Base-by-base conservation (phyloP, 1,284 basidiomycete species). In the Ceratobasidium theobromae region DNA sequence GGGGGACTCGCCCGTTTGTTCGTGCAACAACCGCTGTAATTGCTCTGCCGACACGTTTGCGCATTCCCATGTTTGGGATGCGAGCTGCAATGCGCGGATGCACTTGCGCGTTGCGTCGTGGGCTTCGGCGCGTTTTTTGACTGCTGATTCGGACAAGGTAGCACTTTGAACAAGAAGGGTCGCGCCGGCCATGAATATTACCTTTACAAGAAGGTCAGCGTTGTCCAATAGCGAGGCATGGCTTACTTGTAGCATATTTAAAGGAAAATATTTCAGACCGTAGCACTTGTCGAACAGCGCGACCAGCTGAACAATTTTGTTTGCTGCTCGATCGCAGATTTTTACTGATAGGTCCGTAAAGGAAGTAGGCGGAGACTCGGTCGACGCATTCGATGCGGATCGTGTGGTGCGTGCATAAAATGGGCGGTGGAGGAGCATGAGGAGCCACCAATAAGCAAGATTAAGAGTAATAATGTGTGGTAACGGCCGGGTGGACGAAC, bases 381-480 rank as follows among this genome's bases (percentile, higher is more conserved):
- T 76, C 3, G 58, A 64, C 35, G 58, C 58, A 23, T 64, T 49
- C 1, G 58, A 64, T 5, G 58, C 58, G 11, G 48, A 49, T 23
- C 58, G 58, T 23, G 45, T 74, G 2, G 78, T 72, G 18, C 79
- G 79, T 1, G 83, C 79, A 72, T 84, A 87, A 76, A 86, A 87
- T 0, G 86, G 86, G 0, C 86, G 79, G 69, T 87, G 85, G 0
- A 89, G 80, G 8, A 88, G 78, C 35, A 88, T 84, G 58, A 82
- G 79, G 4, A 84, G 76, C 85, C 85, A 88, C 76, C 84, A 82
- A 72, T 85, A 85, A 1, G 81, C 79, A 30, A 86, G 75, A 70
- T 88, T 86, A 66, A 87, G 76, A 79, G 84, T 86, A 2, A 88
- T 74, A 32, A 84, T 79, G 65, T 88, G 85, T 0, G 86, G 86